Evolutionary conservation across 495 filamentous ascomycete genomes (phyloP), one percentile per base, ranked within the genome.

Genomic region (Neurospora sp.): DNA sequence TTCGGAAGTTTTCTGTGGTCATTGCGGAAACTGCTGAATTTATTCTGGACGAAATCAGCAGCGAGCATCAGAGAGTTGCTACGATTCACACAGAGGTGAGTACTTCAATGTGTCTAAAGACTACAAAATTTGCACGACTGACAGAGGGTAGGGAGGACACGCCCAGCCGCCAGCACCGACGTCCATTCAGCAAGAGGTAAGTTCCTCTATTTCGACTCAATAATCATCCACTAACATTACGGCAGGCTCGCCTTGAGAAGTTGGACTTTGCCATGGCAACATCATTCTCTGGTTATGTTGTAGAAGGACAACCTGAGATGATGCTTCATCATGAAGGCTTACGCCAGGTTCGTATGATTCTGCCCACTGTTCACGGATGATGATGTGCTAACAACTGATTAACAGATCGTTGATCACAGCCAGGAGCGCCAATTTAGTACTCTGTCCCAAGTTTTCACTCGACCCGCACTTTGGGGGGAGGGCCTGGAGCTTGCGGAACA

Each of bases 1-100:
- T n/a, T 8, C 69, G 65, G 6, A 48, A 17, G 22, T 73, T 75
- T 31, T 17, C n/a, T 3, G 38, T 71, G 14, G 40, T 53, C 6
- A 40, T 75, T 38, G 72, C 74, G 2, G 31, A 22, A 6, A 75
- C 71, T 35, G 70, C 73, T 69, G 16, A 20, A 4, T 75, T 73
- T 41, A 22, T 73, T 31, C 8, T 39, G 8, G 22, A 27, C 3
- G 74, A 75, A 41, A 12, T 75, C 12, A 8, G 9, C 2, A 22
- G n/a, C 5, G 61, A 71, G n/a, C 69, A 73, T 40, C 69, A 74
- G 8, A 69, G 35, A 10, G 70, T 73, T 16, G 48, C 71, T 73
- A 31, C 22, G 1, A 61, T 61, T 35, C 27, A 59, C 39, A 69
- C 31, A 31, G 17, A 61, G 38, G 22, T 71, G 22, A 31, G 44